Evolutionary conservation across 495 filamentous ascomycete genomes (phyloP).

Genomic region (Penicillium ochrochloron): DNA sequence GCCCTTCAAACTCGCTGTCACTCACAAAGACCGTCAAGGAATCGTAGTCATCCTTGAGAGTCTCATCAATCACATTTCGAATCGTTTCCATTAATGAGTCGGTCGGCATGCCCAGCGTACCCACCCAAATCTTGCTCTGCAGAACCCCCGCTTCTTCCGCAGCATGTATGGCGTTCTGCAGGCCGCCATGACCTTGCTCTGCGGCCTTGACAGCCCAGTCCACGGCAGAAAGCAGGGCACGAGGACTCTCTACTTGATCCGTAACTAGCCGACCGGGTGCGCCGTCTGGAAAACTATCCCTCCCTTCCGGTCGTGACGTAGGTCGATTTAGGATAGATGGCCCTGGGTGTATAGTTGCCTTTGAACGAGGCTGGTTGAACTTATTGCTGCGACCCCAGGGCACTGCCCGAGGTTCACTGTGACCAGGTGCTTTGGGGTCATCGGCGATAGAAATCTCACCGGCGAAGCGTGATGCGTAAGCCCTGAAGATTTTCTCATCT

Average conservation of each 20-base stretch:
- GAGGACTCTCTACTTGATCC: conserved; percentile 45
- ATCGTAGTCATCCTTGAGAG: conserved; percentile 73
- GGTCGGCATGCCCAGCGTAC: conserved; percentile 86
- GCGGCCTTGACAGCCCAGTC: conserved; percentile 79
- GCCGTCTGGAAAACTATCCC: conserved; percentile 18
- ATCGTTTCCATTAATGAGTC: conserved; percentile 72
- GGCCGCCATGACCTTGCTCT: conserved; percentile 84
- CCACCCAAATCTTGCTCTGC: conserved; percentile 76
- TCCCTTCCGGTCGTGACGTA: conserved; percentile 34
- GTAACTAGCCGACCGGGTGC: conserved; percentile 5
- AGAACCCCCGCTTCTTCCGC: conserved; percentile 62
- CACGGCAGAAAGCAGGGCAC: conserved; percentile 60
- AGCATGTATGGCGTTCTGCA: conserved; percentile 80
- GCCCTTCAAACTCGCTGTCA: conserved; percentile 84
- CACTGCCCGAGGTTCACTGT: conserved; percentile 63
- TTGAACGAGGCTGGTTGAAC: conserved; percentile 75
- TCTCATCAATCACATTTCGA: conserved; percentile 75
- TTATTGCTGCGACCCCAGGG: conserved; percentile 66
- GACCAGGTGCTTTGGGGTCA: conserved; percentile 44
- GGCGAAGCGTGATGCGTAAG: conserved; percentile 44
- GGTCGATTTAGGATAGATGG: conserved; percentile 67
- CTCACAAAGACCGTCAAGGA: conserved; percentile 78
- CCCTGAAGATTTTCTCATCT: conserved; percentile 62
- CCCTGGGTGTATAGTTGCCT: conserved; percentile 66
- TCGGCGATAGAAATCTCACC: conserved; percentile 33